Evolutionary conservation across 1,139 yeast species (phyloP), one percentile per base, ranked within the genome.

Genomic region (Pneumocystis murina): DNA sequence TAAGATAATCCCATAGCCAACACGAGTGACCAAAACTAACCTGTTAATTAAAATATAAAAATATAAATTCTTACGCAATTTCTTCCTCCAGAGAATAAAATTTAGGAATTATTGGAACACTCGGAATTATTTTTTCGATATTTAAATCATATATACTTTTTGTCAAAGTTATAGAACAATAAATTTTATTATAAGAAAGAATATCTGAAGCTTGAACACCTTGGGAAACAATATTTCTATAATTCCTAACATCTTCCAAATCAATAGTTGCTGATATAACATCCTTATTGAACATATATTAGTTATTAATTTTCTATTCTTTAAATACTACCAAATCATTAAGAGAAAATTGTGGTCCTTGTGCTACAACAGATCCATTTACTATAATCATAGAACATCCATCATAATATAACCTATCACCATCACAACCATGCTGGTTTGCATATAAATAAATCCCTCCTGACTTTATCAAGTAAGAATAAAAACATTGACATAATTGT

Each of bases 381-480:
- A 91, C 89, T 6, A 91, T 88, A 72, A 94, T 92, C 71, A 89
- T 78, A 0, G 98, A 96, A 76, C 96, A 88, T 0, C 99, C 99
- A 75, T 92, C 99, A 72, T 92, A 92, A 74, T 94, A 92, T 63
- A 92, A 76, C 66, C 99, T 80, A 72, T 94, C 99, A 68, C 99
- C 99, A 74, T 94, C 99, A 74, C 99, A 92, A 6, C 99, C 99
- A 67, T 86, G 85, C 75, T 94, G 99, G 73, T 92, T 92, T 30
- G 98, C 84, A 72, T 92, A 92, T 64, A 92, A 77, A 71, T 92
- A 92, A 38, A 92, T 84, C 57, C 99, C 99, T 60, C 99, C 99
- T 72, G 97, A 90, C 74, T 92, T 90, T 65, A 88, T 82, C 55
- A 24, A 48, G 10, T 48, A 30, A 48, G 55, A 24, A 14, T 20